Evolutionary conservation across 1,284 basidiomycete species (phyloP), one percentile per base, ranked within the genome.

Genomic region (Ceratobasidium sp.): DNA sequence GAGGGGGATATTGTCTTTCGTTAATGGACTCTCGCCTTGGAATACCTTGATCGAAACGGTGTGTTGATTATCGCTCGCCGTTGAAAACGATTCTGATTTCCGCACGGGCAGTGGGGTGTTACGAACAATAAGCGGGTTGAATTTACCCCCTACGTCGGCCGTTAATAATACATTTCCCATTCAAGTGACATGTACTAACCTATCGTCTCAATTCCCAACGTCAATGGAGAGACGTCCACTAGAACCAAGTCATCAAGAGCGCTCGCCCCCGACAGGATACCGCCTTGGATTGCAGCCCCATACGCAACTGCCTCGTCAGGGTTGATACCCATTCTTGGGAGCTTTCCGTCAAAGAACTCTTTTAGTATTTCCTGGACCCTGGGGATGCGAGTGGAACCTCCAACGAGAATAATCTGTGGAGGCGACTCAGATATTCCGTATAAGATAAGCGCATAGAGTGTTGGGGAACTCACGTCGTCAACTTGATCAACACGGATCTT

Each of bases 1-100:
- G 78, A 99, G 92, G 73, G 93, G 89, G 88, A 98, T 97, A 91
- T 98, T 98, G 87, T 99, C 96, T 89, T 97, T 97, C 80, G 96
- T 98, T 82, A 97, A 86, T 57, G 95, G 91, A 83, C 96, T 94
- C 86, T 98, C 96, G 83, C 96, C 96, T 87, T 97, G 95, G 82
- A 88, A 97, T 41, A 88, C 85, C 80, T 87, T 85, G 79, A 87
- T 86, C 76, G 81, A 80, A 75, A 86, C 85, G 66, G 83, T 84
- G 51, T 83, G 82, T 81, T 86, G 86, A 84, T 87, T 86, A 83
- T 87, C 86, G 77, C 84, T 84, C 72, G 85, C 86, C 75, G 86
- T 89, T 33, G 87, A 88, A 85, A 89, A 89, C 84, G 88, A 87
- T 82, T 89, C 87, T 64, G 86, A 87, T 84, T 89, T 89, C 85